phyloP scores from a whole-genome alignment of 805 yeast genomes.

The Saccharomycopsis synnaedendra region DNA sequence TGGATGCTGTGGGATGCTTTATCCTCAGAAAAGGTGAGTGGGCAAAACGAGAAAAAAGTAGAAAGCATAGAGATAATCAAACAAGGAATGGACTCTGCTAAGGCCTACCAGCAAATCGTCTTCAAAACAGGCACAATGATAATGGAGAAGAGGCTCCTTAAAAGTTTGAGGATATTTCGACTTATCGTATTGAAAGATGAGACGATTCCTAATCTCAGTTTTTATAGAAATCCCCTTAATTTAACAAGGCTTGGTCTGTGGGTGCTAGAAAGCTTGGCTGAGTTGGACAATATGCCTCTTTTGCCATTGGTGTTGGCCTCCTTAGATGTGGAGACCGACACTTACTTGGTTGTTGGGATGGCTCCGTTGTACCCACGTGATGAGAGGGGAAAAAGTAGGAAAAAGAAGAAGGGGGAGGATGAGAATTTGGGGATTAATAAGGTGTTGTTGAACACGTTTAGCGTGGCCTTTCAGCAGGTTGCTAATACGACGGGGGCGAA shows the following conservation, averaged over 20 bases:
- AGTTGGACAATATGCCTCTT: slow-evolving; percentile 48
- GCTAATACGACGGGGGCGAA: slow-evolving; percentile 79
- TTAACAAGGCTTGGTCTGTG: slow-evolving; percentile 78
- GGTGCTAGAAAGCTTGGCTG: slow-evolving; percentile 84
- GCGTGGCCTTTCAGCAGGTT: slow-evolving; percentile 83
- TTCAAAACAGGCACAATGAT: slow-evolving; percentile 86
- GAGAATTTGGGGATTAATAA: slow-evolving; percentile 24
- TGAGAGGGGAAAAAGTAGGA: slow-evolving; percentile 26
- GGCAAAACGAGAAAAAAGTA: slow-evolving; percentile 15
- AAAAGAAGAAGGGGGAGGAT: slow-evolving; percentile 17
- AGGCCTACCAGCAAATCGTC: slow-evolving; percentile 66
- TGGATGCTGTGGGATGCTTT: slow-evolving; percentile 62
- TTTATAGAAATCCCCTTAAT: slow-evolving; percentile 81
- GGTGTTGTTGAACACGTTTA: slow-evolving; percentile 65
- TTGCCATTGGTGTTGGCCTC: slow-evolving; percentile 83
- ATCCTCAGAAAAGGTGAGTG: background rate
- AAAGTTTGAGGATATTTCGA: slow-evolving; percentile 69
- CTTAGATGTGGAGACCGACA: slow-evolving; percentile 57
- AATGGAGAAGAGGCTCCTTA: slow-evolving; percentile 70
- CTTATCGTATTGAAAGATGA: slow-evolving; percentile 85
- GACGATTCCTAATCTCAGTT: slow-evolving; percentile 46
- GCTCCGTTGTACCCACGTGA: slow-evolving; percentile 67
- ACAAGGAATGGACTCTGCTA: slow-evolving; percentile 79
- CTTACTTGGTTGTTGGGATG: slow-evolving; percentile 80
- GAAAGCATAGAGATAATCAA: slow-evolving; percentile 38